These are phyloP conservation scores for Niebla homalea DNA, from an alignment of 495 filamentous ascomycete genomes.

Conservation along the genomic window DNA sequence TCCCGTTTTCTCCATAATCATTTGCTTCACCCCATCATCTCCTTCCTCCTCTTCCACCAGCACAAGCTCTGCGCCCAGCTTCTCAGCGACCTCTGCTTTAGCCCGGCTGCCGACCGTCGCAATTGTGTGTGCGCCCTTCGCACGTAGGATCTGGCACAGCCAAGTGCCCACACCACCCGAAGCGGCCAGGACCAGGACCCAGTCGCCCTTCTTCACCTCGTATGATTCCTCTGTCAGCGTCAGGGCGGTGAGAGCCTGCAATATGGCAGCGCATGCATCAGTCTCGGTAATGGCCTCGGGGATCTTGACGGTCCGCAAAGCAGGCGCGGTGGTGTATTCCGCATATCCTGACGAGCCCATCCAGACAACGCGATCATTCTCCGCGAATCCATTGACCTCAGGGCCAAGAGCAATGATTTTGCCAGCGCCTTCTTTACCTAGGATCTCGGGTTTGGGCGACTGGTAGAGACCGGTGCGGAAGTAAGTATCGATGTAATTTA, in stretches of 20 bases:
- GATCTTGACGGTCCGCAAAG: constrained; percentile 44
- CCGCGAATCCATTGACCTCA: constrained; percentile 34
- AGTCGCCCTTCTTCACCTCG: constrained; percentile 60
- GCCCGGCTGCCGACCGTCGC: constrained; percentile 64
- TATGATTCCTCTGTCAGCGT: constrained; percentile 69
- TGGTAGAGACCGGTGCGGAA: constrained; percentile 84
- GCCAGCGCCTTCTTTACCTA: constrained; percentile 74
- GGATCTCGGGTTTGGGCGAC: constrained; percentile 59
- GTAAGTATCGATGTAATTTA: constrained; percentile 78
- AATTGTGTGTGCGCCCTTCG: constrained; percentile 66
- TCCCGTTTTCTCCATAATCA: constrained; percentile 56
- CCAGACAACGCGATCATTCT: constrained; percentile 59
- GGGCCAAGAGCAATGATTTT: constrained; percentile 41
- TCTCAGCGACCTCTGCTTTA: constrained; percentile 58
- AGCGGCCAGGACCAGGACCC: constrained; percentile 80
- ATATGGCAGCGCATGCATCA: constrained; percentile 50
- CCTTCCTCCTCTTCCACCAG: constrained; percentile 52
- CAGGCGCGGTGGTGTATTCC: constrained; percentile 55
- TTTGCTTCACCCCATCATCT: constrained; percentile 49
- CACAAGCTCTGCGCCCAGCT: constrained; percentile 55
- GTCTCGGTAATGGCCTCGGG: constrained; percentile 49
- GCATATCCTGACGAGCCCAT: constrained; percentile 50
- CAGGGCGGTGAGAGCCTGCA: constrained; percentile 82
- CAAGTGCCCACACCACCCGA: constrained; percentile 77
- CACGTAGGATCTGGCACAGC: constrained; percentile 60